Conservation (phyloP, 495 filamentous ascomycete species). For the Cairneyella variabilis region DNA sequence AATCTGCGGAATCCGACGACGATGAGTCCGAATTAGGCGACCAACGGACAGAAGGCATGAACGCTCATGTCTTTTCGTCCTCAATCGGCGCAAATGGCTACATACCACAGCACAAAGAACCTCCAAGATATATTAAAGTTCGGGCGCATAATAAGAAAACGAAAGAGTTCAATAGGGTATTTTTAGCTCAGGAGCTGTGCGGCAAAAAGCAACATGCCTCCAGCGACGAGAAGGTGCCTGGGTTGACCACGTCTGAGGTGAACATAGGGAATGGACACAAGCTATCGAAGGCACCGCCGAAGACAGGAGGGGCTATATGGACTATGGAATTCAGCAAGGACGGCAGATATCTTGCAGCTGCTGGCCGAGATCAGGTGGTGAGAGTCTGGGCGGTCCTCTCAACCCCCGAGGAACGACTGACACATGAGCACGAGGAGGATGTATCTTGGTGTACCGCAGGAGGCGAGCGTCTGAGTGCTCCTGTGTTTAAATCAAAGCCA, state of each 20-base stretch:
- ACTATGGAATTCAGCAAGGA: conserved; percentile 90
- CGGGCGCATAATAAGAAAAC: conserved; percentile 76
- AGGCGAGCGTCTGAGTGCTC: conserved; percentile 73
- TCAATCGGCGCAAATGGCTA: conserved; percentile 72
- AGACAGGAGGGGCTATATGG: conserved; percentile 69
- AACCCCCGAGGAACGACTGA: conserved; percentile 70
- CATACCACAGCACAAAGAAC: conserved; percentile 82
- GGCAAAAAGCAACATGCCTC: conserved; percentile 41
- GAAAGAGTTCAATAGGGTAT: conserved; percentile 79
- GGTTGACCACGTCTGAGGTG: conserved; percentile 34
- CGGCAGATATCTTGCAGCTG: conserved; percentile 86
- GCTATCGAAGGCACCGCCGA: conserved; percentile 27
- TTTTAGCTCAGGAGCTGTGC: conserved; percentile 84
- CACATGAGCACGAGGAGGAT: conserved; percentile 68
- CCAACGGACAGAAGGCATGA: conserved; percentile 68
- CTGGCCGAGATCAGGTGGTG: conserved; percentile 80
- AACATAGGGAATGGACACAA: conserved; percentile 30
- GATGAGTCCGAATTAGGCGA: conserved; percentile 72
- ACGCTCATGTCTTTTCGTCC: conserved; percentile 74
- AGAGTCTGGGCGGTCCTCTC: conserved; percentile 89
- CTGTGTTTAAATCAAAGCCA: conserved; percentile 81
- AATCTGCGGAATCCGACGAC: conserved; percentile 53
- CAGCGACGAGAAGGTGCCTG: conserved; percentile 30
- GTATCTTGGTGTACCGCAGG: conserved; percentile 41
- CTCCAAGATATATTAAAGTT: conserved; percentile 87